Base-by-base conservation (phyloP, 2,329 filamentous ascomycete genomes). In the Epichloe festucae region DNA sequence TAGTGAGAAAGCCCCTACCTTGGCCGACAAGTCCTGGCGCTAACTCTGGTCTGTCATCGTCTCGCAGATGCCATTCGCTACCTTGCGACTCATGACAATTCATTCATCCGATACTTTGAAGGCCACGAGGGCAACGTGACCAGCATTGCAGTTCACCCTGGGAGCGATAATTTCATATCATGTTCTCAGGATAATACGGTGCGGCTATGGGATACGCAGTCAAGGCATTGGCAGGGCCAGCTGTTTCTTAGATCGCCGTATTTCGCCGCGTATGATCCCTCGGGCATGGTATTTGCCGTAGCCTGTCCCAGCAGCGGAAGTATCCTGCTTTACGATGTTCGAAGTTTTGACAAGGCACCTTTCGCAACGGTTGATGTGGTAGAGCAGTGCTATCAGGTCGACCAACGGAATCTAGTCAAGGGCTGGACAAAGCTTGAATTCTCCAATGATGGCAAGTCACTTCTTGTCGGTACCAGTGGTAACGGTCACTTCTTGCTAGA, bases 341-440 rank as follows among this genome's bases (percentile, higher is more conserved):
- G 90, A 58, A 94, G 95, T 66, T 97, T 88, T 69, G 88, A 95
- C 67, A 95, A 93, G 67, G 81, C 85, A 4, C 93, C 93, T 0
- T 94, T 98, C 62, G 78, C 84, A 11, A 86, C 79, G 8, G 93
- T 97, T 61, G 91, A 97, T 62, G 73, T 97, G 15, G 69, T 81
- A 23, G 79, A 84, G 52, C 69, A 74, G 48, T 71, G 72, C 45
- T 63, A 70, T 62, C 54, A 69, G 62, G 60, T 73, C 48, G 72
- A 78, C 56, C 67, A 74, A 5, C 77, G 83, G 46, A 81, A 85
- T 49, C 68, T 77, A 1, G 72, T 79, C 54, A 77, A 76, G 49
- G 84, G 84, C 11, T 98, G 93, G 93, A 93, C 87, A 1, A 89
- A 86, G 59, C 76, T 98, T 42, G 89, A 95, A 61, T 97, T 98